Evolutionary conservation across 1,139 yeast species (phyloP), one percentile per base, ranked within the genome.

Genomic region (Taiozyma sp.): DNA sequence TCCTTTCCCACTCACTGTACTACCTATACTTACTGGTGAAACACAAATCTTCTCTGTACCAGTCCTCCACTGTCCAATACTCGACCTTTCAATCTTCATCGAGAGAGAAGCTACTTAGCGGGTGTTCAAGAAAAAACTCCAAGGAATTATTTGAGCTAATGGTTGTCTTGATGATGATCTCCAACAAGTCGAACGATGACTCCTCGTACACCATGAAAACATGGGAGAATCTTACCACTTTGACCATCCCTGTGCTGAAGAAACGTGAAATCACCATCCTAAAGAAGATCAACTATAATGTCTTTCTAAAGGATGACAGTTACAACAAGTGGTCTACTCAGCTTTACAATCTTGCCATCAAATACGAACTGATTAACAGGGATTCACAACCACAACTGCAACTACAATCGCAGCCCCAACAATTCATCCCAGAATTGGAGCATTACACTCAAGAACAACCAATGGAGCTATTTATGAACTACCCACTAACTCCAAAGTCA

Each of bases 121-220:
- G 48, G 10, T 30, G 24, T 7, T 16, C 29, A 4, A 29, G 49
- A 8, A 53, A 52, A 37, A 50, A 47, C 3, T 22, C 46, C 0
- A 35, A 42, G 3, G 60, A 54, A 19, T 48, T 61, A 28, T 53
- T 37, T 34, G 57, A 58, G 32, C 29, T 58, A 6, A 34, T 62
- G 3, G 52, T 63, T 68, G 48, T 70, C 19, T 66, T 79, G 22
- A 65, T 77, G 46, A 67, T 78, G 49, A 62, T 78, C 21, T 67
- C 80, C 39, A 78, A 78, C 62, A 78, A 78, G 61, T 66, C 74
- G 16, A 70, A 66, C 52, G 80, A 78, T 60, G 83, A 78, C 57
- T 79, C 76, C 50, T 73, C 77, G 46, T 78, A 77, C 55, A 76
- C 81, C 1, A 66, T 77, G 55, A 77, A 77, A 55, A 78, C 82